Evolutionary conservation across 2,329 filamentous ascomycete species (phyloP), one percentile per base, ranked within the genome.

Genomic region (Aureobasidium melanogenum): DNA sequence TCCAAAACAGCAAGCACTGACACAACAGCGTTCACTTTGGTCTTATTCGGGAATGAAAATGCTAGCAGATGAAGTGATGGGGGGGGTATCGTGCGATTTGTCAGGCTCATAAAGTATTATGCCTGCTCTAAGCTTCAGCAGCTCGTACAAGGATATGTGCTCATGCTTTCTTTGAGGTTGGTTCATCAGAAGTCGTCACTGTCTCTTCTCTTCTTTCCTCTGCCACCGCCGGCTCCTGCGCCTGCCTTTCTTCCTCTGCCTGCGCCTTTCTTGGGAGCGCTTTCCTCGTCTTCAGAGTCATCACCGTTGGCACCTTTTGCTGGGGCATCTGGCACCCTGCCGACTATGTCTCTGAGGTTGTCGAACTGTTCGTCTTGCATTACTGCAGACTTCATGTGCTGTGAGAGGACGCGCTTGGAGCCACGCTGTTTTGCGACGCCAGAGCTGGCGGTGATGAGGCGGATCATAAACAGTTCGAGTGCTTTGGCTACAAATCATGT

Each of bases 391-490:
- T 97, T 97, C 66, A 99, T 82, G 82, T 97, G 96, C 61, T 87
- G 82, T 1, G 92, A 90, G 17, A 91, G 91, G 66, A 99, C 89
- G 66, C 92, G 85, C 77, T 96, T 97, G 0, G 90, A 92, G 6
- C 72, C 89, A 90, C 63, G 88, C 83, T 57, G 24, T 46, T 63
- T 64, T 36, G 64, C 64, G 39, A 62, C 59, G 34, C 88, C 84
- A 51, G 94, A 91, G 62, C 92, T 91, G 72, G 92, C 93, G 30
- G 87, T 87, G 64, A 97, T 93, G 61, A 99, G 82, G 44, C 90
- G 87, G 65, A 97, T 91, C 94, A 99, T 99, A 73, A 99, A 99
- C 9, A 99, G 82, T 76, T 99, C 94, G 7, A 99, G 82, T 17
- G 94, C 94, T 79, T 97, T 97, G 67, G 90, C 90, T 86, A 66